Evolutionary conservation across 176 grass and related monocot species (phyloP).

Genomic region (Aegilops sharonensis): DNA sequence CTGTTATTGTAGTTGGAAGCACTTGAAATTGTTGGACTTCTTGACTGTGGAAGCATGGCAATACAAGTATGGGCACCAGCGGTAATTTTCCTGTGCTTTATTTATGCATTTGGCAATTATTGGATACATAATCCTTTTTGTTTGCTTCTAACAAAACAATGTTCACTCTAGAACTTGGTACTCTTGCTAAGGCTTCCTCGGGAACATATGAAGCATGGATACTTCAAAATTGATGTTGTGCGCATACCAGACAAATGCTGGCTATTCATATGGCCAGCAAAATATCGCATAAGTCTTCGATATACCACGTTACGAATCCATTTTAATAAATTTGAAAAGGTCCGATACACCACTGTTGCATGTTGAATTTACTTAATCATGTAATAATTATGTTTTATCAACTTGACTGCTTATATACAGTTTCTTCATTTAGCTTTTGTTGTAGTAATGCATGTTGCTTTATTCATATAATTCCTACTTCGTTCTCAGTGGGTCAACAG

Average conservation of each 20-base stretch:
- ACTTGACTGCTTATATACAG: not conserved
- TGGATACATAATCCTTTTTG: not conserved
- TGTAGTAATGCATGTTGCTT: not conserved
- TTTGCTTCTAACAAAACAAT: slow-evolving; percentile 28
- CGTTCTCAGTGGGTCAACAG: not conserved
- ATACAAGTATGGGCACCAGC: slow-evolving; percentile 17
- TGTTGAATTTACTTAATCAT: not conserved
- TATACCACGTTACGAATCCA: slow-evolving; percentile 25
- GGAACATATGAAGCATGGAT: slow-evolving; percentile 36
- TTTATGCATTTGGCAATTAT: not conserved
- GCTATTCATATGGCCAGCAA: slow-evolving; percentile 27
- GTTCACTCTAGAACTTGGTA: slow-evolving; percentile 36
- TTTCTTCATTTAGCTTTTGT: slow-evolving; percentile 9
- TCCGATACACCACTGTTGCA: not conserved
- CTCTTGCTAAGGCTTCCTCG: slow-evolving; percentile 41
- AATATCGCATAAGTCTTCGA: slow-evolving; percentile 6
- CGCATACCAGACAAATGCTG: slow-evolving; percentile 4
- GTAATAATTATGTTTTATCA: not conserved
- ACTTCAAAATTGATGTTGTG: slow-evolving; percentile 37
- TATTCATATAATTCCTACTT: slow-evolving; percentile 6
- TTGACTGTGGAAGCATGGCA: slow-evolving; percentile 41
- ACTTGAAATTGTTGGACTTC: slow-evolving; percentile 59
- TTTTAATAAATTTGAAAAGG: slow-evolving; percentile 24
- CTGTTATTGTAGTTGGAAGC: slow-evolving; percentile 56
- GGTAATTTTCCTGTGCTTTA: slow-evolving; percentile 46